Percentiles rank a stretch among this genome's conserved stretches.
Evolutionary conservation across 2,329 filamentous ascomycete species (phyloP).

Genomic region (Talaromyces sp.): DNA sequence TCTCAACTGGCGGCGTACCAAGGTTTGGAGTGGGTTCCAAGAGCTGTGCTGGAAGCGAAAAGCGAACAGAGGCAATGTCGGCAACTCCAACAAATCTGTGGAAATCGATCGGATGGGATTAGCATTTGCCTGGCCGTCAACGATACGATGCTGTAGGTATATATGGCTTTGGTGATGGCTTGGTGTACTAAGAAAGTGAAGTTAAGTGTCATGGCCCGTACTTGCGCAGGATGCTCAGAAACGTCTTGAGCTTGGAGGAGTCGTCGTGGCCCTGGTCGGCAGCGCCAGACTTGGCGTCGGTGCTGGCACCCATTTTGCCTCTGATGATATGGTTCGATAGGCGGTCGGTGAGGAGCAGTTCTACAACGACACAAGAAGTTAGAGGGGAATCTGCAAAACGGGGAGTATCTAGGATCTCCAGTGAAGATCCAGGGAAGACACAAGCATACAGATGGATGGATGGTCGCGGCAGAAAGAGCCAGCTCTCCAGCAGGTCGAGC

Average conservation of each 20-base stretch:
- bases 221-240: conserved; percentile 82
- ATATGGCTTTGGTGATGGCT: not conserved
- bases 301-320: conserved; percentile 1
- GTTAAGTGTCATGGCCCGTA: conserved; percentile 41
- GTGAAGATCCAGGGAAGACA: not conserved
- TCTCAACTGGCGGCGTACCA: conserved; percentile 41
- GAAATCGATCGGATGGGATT: conserved; percentile 9
- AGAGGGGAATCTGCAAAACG: not conserved
- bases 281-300: conserved; percentile 10
- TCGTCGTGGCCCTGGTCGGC: conserved; percentile 64
- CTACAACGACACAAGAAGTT: not conserved
- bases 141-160: not conserved
- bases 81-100: conserved; percentile 87
- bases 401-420: too few species aligned
- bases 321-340: not conserved
- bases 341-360: not conserved
- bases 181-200: not conserved
- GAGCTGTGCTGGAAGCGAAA: conserved; percentile 91
- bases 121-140: conserved; percentile 5
- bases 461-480: not conserved
- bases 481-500: not conserved
- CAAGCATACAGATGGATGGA: not conserved
- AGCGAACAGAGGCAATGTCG: conserved; percentile 91
- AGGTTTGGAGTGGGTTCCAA: conserved; percentile 94
- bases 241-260: conserved; percentile 81